Base-by-base conservation (phyloP, 495 filamentous ascomycete species). In the Parathielavia appendiculata region DNA sequence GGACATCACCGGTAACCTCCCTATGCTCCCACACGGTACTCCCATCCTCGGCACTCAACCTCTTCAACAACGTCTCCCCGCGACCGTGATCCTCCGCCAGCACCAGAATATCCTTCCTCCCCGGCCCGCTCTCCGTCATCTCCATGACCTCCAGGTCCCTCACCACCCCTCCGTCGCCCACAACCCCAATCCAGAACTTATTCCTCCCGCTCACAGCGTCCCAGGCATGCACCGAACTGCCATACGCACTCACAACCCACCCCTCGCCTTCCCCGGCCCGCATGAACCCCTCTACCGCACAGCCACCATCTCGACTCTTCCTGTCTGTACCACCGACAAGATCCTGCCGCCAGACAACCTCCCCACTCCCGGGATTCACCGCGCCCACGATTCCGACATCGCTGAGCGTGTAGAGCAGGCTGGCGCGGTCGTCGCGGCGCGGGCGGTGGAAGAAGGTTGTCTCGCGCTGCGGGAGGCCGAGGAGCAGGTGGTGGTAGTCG, bases 361-460 rank as follows among this genome's bases (percentile, higher is more conserved):
- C 76, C 13, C 93, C 93, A 73, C 86, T 89, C 61, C 83, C 87
- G 16, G 93, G 93, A 63, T 97, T 95, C 12, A 97, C 79, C 0
- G 93, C 92, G 32, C 91, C 95, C 1, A 97, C 72, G 10, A 95
- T 81, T 20, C 82, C 82, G 38, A 87, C 81, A 32, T 95, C 86
- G 56, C 89, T 91, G 14, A 97, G 75, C 0, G 95, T 96, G 69
- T 96, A 99, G 34, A 99, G 79, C 32, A 97, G 77, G 30, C 88
- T 92, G 17, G 92, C 92, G 71, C 88, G 90, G 19, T 91, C 92
- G 54, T 86, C 78, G 17, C 83, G 73, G 56, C 85, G 81, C 13
- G 93, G 95, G 58, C 84, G 85, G 74, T 96, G 91, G 81, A 97
- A 97, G 80, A 99, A 96, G 51, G 91, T 96, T 39, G 90, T 89